These are phyloP conservation scores for Bryoerythrophyllum caledonicum DNA, from an alignment of 225 moss, liverwort and hornwort species.

Conservation along the genomic window DNA sequence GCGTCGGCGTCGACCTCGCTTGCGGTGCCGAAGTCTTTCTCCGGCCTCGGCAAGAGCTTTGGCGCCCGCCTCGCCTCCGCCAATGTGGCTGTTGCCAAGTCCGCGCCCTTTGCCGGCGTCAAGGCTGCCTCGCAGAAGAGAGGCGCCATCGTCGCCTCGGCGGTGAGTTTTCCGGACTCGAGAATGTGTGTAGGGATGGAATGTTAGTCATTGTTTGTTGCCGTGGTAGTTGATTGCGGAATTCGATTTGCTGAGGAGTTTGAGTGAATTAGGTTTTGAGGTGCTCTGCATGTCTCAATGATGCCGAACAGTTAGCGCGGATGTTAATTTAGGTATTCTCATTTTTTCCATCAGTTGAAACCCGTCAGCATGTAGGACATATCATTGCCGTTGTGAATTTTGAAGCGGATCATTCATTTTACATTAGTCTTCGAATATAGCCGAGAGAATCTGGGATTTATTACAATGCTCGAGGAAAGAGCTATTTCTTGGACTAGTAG, in stretches of 20 bases:
- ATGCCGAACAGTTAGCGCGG: background rate
- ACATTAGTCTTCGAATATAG: background rate
- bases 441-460: background rate
- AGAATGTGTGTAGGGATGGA: background rate
- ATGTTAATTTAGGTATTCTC: background rate
- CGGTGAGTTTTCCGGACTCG: slow-evolving; percentile 32
- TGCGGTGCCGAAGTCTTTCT: slow-evolving; percentile 40
- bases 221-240: background rate
- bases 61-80: slow-evolving; percentile 42
- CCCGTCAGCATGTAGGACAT: background rate
- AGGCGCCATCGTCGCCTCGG: slow-evolving; percentile 32
- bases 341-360: background rate
- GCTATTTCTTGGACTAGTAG: background rate
- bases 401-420: background rate
- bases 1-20: slow-evolving; percentile 26
- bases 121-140: slow-evolving; percentile 18
- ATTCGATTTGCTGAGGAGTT: background rate
- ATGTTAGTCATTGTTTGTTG: background rate
- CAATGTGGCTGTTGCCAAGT: slow-evolving; percentile 26
- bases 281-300: background rate
- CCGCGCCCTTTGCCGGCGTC: slow-evolving; percentile 20
- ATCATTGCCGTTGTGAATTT: background rate
- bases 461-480: background rate
- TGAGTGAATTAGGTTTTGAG: background rate
- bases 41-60: slow-evolving; percentile 45